phyloP scores from a whole-genome alignment of 805 yeast genomes.

The Jamesozyma jinghongensis region DNA sequence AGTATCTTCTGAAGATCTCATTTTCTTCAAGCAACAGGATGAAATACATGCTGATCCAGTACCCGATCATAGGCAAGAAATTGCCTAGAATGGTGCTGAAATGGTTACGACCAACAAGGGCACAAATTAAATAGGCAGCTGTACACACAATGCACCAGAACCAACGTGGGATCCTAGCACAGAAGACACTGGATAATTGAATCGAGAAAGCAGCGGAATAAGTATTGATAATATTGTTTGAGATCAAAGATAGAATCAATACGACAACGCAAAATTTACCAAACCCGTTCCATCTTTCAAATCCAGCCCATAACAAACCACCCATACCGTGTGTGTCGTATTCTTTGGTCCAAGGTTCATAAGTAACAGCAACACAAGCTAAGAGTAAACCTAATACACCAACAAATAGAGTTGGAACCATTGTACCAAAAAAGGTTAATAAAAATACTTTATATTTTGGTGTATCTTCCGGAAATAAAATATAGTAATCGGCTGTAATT shows the following conservation, averaged over 20 bases:
- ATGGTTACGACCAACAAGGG: conserved; percentile 66
- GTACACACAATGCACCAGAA: conserved; percentile 59
- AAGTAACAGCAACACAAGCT: conserved; percentile 54
- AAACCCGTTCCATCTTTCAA: conserved; percentile 60
- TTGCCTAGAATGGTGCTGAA: conserved; percentile 67
- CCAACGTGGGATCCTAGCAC: conserved; percentile 70
- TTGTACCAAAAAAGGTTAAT: conserved; percentile 57
- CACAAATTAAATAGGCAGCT: conserved; percentile 54
- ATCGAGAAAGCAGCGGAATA: conserved; percentile 76
- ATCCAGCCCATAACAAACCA: conserved; percentile 58
- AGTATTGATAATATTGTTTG: conserved; percentile 73
- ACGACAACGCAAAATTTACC: conserved; percentile 69
- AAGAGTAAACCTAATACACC: conserved; percentile 65
- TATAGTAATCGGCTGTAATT: conserved; percentile 75
- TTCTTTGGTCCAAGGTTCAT: conserved; percentile 47
- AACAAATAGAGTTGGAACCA: conserved; percentile 66
- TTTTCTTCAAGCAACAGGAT: conserved; percentile 67
- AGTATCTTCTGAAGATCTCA: conserved; percentile 48
- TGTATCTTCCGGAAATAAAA: conserved; percentile 67
- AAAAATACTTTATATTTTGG: conserved; percentile 45
- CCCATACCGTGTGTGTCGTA: conserved; percentile 62
- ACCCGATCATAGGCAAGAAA: conserved; percentile 84
- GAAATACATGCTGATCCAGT: conserved; percentile 80
- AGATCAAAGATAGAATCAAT: conserved; percentile 62
- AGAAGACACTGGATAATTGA: conserved; percentile 48